Conservation (phyloP, 768 basidiomycete genomes). For the Rhizopogon salebrosus region DNA sequence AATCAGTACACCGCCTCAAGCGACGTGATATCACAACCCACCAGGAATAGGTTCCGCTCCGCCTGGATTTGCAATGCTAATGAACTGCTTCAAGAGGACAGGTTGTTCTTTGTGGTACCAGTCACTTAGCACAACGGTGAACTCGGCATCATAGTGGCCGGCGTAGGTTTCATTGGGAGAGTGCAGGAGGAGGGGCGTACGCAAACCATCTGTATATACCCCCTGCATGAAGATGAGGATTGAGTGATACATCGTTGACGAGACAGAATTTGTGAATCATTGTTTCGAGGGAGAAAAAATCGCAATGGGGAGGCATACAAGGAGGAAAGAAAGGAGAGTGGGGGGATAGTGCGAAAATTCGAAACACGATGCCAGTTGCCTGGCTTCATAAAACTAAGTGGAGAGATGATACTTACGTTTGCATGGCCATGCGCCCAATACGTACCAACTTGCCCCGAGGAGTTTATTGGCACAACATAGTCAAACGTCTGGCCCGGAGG, state of each 20-base stretch:
- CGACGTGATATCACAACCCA: conserved; percentile 21
- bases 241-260: background rate
- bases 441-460: conserved; percentile 70
- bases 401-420: conserved; percentile 29
- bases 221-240: conserved; percentile 38
- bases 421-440: conserved; percentile 79
- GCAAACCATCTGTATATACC: conserved; percentile 90
- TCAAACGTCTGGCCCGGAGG: conserved; percentile 67
- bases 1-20: background rate
- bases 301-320: background rate
- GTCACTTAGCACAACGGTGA: conserved; percentile 78
- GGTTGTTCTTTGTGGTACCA: conserved; percentile 87
- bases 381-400: too few species aligned
- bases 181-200: conserved; percentile 80
- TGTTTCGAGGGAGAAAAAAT: background rate
- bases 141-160: conserved; percentile 78
- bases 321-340: background rate
- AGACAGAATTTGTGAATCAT: background rate
- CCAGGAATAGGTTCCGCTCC: conserved; percentile 90
- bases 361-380: background rate
- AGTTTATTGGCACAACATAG: conserved; percentile 68
- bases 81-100: conserved; percentile 57
- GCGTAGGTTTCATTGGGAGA: conserved; percentile 55
- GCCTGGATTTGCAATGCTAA: conserved; percentile 69
- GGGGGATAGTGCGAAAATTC: background rate